phyloP scores from a whole-genome alignment of 2,329 filamentous ascomycete genomes.

The Talaromyces albobiverticillius region DNA sequence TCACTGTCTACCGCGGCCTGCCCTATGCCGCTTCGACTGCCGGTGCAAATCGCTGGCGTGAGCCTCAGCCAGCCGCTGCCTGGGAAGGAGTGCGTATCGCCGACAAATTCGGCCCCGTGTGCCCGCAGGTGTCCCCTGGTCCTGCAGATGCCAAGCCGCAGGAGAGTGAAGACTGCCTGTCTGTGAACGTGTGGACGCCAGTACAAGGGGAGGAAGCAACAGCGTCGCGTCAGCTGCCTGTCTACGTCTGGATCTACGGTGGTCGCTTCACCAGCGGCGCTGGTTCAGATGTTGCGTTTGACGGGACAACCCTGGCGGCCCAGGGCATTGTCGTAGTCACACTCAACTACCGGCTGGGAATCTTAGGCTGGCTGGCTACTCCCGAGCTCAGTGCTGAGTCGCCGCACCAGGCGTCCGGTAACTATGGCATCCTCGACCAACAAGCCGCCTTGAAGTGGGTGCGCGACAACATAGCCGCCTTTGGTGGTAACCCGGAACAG shows the following conservation, averaged over 20 bases:
- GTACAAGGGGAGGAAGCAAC: too few species aligned
- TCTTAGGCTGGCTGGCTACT: slow-evolving; percentile 57
- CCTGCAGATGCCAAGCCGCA: too few species aligned
- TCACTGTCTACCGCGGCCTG: too few species aligned
- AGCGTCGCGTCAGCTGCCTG: slow-evolving; percentile 26
- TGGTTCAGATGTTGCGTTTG: slow-evolving; percentile 35
- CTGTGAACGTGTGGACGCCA: too few species aligned
- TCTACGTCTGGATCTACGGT: slow-evolving; percentile 54
- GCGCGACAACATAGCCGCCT: slow-evolving; percentile 24
- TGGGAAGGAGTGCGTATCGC: too few species aligned
- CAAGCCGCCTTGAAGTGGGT: slow-evolving; percentile 16
- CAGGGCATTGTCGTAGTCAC: slow-evolving; percentile 58
- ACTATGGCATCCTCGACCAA: background rate
- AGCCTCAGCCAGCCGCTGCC: too few species aligned
- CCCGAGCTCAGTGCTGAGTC: background rate
- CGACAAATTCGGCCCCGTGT: too few species aligned
- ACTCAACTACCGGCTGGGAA: slow-evolving; percentile 60
- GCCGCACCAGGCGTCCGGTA: slow-evolving; percentile 19
- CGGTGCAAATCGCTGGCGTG: too few species aligned
- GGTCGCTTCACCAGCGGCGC: slow-evolving; percentile 55
- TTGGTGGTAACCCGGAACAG: slow-evolving; percentile 26
- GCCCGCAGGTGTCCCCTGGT: too few species aligned
- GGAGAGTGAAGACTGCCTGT: too few species aligned
- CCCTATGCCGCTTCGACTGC: too few species aligned
- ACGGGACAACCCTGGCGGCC: slow-evolving; percentile 57